Evolutionary conservation across 768 basidiomycete genomes (phyloP).

Genomic region (Dentipellis fragilis): DNA sequence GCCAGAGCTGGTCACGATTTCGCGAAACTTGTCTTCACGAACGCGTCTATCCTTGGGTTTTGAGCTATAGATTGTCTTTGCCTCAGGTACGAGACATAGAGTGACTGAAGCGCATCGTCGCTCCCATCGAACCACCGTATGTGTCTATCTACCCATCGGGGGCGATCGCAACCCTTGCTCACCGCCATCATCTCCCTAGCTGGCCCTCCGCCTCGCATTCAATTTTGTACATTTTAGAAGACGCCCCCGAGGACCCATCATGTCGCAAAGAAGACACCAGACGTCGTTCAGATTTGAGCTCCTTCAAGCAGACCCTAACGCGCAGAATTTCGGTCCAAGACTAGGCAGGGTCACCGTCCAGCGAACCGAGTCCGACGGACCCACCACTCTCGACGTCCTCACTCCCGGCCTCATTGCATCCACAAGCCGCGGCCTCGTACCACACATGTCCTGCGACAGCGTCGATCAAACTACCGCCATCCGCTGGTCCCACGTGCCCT

Average conservation of each 20-base stretch:
- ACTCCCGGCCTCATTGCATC: constrained; percentile 56
- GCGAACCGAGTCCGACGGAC: neutral
- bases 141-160: no score
- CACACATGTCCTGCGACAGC: constrained; percentile 65
- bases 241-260: neutral
- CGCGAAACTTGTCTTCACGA: no score
- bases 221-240: neutral
- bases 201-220: neutral
- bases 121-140: no score
- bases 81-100: no score
- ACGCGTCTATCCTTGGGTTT: no score
- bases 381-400: constrained; percentile 25
- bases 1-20: no score
- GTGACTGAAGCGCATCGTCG: no score
- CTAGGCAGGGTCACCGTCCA: constrained; percentile 4
- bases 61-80: no score
- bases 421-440: constrained; percentile 66
- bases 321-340: constrained; percentile 8
- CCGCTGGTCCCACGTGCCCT: constrained; percentile 59
- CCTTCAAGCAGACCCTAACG: neutral
- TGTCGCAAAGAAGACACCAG: neutral
- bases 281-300: constrained; percentile 8
- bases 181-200: no score
- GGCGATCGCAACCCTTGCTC: no score
- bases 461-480: constrained; percentile 35